phyloP scores from a whole-genome alignment of 2,329 filamentous ascomycete species.

The Zarea fungicola region DNA sequence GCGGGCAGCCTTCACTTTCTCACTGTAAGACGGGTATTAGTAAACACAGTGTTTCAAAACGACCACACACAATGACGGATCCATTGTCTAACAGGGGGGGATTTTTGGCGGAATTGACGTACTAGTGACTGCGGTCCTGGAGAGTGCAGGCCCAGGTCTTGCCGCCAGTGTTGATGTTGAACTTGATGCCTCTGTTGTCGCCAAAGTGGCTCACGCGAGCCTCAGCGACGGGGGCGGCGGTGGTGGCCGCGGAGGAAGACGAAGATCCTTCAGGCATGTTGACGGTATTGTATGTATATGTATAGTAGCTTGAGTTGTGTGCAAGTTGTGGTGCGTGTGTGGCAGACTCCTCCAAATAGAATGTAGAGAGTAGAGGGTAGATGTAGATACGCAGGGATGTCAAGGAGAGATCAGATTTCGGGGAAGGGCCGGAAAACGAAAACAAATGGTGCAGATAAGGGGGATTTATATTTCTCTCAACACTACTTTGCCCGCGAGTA shows the following conservation, averaged over 20 bases:
- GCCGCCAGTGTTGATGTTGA: conserved; percentile 41
- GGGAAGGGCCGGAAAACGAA: not conserved
- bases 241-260: conserved; percentile 12
- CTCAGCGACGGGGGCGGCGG: conserved; percentile 17
- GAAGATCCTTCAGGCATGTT: conserved; percentile 16
- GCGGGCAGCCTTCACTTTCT: conserved; percentile 35
- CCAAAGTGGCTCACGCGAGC: conserved; percentile 21
- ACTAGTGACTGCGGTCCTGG: conserved; percentile 41
- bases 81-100: too few relatives aligned
- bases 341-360: conserved; percentile 9
- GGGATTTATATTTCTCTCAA: conserved; percentile 11
- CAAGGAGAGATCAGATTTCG: not conserved
- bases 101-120: conserved; percentile 23
- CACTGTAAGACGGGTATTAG: conserved; percentile 24
- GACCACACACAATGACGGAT: not conserved
- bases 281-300: not conserved
- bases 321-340: not conserved
- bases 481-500: too few relatives aligned
- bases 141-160: conserved; percentile 35
- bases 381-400: not conserved
- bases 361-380: not conserved
- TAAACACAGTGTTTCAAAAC: not conserved
- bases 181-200: conserved; percentile 38
- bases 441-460: conserved; percentile 2
- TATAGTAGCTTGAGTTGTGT: not conserved